Evolutionary conservation across 805 yeast genomes (phyloP), one percentile per base, ranked within the genome.

Genomic region (Saccharomyces paradoxus): DNA sequence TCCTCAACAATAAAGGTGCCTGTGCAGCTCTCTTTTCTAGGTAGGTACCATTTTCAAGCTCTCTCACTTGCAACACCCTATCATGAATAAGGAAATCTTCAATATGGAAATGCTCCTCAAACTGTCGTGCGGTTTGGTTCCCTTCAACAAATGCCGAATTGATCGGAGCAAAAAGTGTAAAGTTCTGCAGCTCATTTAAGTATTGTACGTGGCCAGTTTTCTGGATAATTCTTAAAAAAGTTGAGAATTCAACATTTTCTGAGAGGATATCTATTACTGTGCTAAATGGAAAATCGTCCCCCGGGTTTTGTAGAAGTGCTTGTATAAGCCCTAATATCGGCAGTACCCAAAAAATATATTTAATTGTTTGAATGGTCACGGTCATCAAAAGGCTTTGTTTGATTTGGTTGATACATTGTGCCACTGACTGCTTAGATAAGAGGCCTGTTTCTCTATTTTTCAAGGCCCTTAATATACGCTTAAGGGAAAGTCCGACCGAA

Each of bases 91-190:
- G 48, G 53, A 65, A 66, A 32, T 67, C 58, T 21, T 63, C 60
- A n/a, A 67, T 51, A 51, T 61, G 62, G 54, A 64, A 62, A 2
- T 55, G 48, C 4, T 37, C 27, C 21, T 46, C 53, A 13, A 47
- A 14, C 6, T 51, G 48, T 22, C 48, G 56, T 14, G 22, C 49
- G 22, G 48, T 24, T 4, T 55, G 55, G 24, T 37, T 24, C 5
- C 57, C 56, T 30, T 62, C 53, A 4, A 72, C 74, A 67, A 86
- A 87, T 0, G 96, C 96, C 59, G 84, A 82, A 65, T 89, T 89
- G 12, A 85, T 77, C 0, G 96, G 96, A 1, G 95, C 96, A 46
- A 86, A 65, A n/a, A 89, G 69, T 0, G 96, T 87, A 55, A 84
- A 80, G 65, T 87, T 84, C 26, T 72, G 71, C 56, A 85, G 66